These are phyloP conservation scores for Odontarrhena argentea DNA, from an alignment of 345 rosid species.

Conservation along the genomic window DNA sequence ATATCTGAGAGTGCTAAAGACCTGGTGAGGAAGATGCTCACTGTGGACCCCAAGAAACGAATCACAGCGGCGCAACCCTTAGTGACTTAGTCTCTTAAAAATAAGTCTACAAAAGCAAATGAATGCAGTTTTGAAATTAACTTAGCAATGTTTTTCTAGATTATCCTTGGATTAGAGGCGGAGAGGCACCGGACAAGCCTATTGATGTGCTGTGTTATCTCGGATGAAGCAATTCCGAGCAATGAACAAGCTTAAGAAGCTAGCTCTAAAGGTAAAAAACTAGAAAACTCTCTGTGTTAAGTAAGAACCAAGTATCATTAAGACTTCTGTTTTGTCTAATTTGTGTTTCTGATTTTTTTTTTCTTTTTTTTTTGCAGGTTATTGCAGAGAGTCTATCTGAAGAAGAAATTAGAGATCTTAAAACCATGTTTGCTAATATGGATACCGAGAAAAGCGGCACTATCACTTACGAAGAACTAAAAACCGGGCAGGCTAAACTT, in stretches of 20 bases:
- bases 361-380: constrained; percentile 46
- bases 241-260: constrained; percentile 89
- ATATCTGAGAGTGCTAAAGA: constrained; percentile 88
- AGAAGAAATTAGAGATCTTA: constrained; percentile 77
- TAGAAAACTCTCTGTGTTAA: constrained; percentile 2
- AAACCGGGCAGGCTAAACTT: constrained; percentile 61
- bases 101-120: constrained; percentile 8
- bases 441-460: constrained; percentile 86
- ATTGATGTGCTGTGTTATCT: constrained; percentile 83
- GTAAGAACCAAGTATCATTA: background rate
- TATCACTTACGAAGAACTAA: constrained; percentile 77
- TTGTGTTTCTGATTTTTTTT: background rate
- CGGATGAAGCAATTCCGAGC: constrained; percentile 94
- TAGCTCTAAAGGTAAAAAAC: constrained; percentile 72
- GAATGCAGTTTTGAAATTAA: background rate
- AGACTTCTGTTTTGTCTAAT: background rate
- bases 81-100: constrained; percentile 44
- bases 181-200: constrained; percentile 81
- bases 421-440: constrained; percentile 71
- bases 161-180: constrained; percentile 50
- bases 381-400: constrained; percentile 76
- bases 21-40: constrained; percentile 74
- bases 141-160: constrained; percentile 26
- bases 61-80: constrained; percentile 74
- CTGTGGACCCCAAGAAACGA: constrained; percentile 70